These are phyloP conservation scores for Clitopilus hobsonii DNA, from an alignment of 768 basidiomycete genomes.

Conservation along the genomic window DNA sequence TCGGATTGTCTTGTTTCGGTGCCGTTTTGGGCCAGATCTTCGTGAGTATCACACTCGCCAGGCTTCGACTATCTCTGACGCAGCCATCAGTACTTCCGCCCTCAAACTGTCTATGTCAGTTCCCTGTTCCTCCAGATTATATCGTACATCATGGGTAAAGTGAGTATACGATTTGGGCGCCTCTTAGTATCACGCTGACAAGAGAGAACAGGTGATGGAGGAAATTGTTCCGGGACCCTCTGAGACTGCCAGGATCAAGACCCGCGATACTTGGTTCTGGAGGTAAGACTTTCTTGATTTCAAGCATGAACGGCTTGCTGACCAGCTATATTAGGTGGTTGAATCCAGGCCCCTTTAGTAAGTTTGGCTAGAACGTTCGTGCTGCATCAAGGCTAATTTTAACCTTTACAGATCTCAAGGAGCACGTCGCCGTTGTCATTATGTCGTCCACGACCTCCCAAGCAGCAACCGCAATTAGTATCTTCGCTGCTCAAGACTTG, in stretches of 20 bases:
- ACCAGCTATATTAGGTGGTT: slow-evolving; percentile 23
- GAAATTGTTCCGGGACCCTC: slow-evolving; percentile 20
- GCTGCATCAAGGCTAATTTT: slow-evolving; percentile 16
- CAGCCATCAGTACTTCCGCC: slow-evolving; percentile 40
- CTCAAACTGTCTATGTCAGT: slow-evolving; percentile 27
- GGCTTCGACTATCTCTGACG: not conserved
- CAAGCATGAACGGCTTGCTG: not conserved
- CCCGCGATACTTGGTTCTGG: slow-evolving; percentile 29
- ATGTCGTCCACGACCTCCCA: slow-evolving; percentile 50
- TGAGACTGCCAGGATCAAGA: slow-evolving; percentile 14
- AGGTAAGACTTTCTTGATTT: slow-evolving; percentile 11
- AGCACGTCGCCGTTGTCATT: slow-evolving; percentile 52
- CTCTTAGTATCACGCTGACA: not conserved
- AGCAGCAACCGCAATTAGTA: slow-evolving; percentile 46
- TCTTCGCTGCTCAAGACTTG: slow-evolving; percentile 49
- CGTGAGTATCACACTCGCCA: slow-evolving; percentile 21
- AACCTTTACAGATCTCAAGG: slow-evolving; percentile 23
- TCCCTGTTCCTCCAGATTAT: slow-evolving; percentile 40
- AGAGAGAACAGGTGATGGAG: slow-evolving; percentile 22
- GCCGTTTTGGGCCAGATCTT: slow-evolving; percentile 34
- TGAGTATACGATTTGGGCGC: slow-evolving; percentile 2
- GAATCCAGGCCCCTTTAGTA: slow-evolving; percentile 51
- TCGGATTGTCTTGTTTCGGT: slow-evolving; percentile 42
- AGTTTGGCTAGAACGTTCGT: slow-evolving; percentile 21
- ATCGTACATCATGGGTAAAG: slow-evolving; percentile 39